Evolutionary conservation across 73 alveolate species (phyloP), one percentile per base, ranked within the genome.

Genomic region (Symbiodinium pilosum): DNA sequence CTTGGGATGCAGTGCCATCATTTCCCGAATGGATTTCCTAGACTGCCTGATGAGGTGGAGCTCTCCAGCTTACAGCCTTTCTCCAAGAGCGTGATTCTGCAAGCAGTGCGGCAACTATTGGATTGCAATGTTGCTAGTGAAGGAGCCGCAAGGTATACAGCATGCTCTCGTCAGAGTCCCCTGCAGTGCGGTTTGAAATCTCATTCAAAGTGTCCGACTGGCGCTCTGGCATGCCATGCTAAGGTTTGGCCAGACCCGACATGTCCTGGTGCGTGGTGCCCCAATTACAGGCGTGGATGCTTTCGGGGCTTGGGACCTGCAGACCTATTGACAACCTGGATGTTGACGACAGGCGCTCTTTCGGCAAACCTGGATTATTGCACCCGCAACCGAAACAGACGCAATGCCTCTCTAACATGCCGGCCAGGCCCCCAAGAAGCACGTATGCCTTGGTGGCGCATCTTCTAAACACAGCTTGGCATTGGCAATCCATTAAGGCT

Each of bases 171-270:
- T n/a, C n/a, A n/a, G n/a, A n/a, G n/a, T n/a, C n/a, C n/a, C n/a
- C n/a, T 54, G 32, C 73, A 16, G 73, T 54, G 73, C 81, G 30
- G 38, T 9, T 24, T 64, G 81, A 26, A 28, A 6, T n/a, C n/a
- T n/a, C n/a, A 28, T 5, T 47, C 59, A 14, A 47, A 47, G 59
- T 47, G n/a, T n/a, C n/a, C 73, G 26, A 30, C 71, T 54, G 71
- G 26, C 20, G 73, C n/a, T 54, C 34, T n/a, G 73, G 73, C 73
- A 26, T 26, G 20, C 26, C 73, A 26, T n/a, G 34, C 73, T 54
- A 34, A 64, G 81, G 34, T 64, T 64, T 64, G 81, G 81, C 38
- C 81, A 64, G 81, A 9, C 81, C 30, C 81, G 81, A n/a, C 81
- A 64, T 28, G 41, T 64, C 38, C 81, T 64, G 39, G 39, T 64